phyloP scores from a whole-genome alignment of 2,329 filamentous ascomycete species.

The Pseudonectria buxi region DNA sequence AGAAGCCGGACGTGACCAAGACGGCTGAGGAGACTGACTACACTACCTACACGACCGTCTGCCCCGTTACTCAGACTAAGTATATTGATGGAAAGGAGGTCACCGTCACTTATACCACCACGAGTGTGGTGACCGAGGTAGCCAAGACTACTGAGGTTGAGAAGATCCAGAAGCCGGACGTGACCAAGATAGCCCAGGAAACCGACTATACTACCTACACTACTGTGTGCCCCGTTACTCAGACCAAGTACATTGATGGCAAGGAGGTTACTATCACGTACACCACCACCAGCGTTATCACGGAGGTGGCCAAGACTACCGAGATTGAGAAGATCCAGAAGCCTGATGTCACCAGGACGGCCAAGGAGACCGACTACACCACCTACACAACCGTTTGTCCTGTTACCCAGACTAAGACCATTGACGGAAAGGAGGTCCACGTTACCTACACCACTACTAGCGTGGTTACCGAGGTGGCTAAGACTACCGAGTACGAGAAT shows the following conservation, averaged over 20 bases:
- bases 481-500: slow-evolving; percentile 26
- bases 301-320: slow-evolving; percentile 15
- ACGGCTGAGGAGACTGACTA: too few species aligned
- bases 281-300: slow-evolving; percentile 20
- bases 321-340: slow-evolving; percentile 16
- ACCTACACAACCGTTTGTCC: slow-evolving; percentile 35
- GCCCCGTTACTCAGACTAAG: slow-evolving; percentile 30
- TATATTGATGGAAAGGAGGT: slow-evolving; percentile 27
- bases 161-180: slow-evolving; percentile 26
- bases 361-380: too few species aligned
- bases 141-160: slow-evolving; percentile 23
- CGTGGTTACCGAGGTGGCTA: slow-evolving; percentile 20
- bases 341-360: slow-evolving; percentile 25
- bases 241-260: slow-evolving; percentile 30
- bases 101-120: slow-evolving; percentile 16
- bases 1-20: slow-evolving; percentile 28
- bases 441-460: slow-evolving; percentile 16
- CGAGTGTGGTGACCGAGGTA: slow-evolving; percentile 22
- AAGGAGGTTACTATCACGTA: slow-evolving; percentile 14
- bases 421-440: slow-evolving; percentile 24
- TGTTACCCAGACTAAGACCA: slow-evolving; percentile 27
- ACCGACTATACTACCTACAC: slow-evolving; percentile 13
- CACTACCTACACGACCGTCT: slow-evolving; percentile 29
- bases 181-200: slow-evolving; percentile 21
- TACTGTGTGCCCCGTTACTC: slow-evolving; percentile 27